A percentile compares a stretch with the other conserved stretches of the same genome.
Evolutionary conservation across 1,139 yeast species (phyloP).

Genomic region (Pichia norvegensis): DNA sequence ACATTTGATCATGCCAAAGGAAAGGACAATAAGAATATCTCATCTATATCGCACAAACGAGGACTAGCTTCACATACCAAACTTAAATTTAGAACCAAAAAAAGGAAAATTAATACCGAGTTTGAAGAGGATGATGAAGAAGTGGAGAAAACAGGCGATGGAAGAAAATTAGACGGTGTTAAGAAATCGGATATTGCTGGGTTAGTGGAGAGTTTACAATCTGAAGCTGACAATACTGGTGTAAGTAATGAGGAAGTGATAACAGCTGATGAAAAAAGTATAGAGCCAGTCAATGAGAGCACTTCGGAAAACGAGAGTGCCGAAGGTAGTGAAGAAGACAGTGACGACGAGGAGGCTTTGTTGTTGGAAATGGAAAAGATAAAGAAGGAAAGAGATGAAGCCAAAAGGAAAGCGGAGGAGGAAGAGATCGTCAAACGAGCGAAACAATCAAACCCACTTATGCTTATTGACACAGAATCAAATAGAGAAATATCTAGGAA

Average conservation of each 20-base stretch:
- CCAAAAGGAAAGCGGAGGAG: constrained; percentile 24
- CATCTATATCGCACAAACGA: constrained; percentile 57
- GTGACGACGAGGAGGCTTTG: constrained; percentile 30
- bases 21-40: constrained; percentile 35
- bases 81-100: constrained; percentile 50
- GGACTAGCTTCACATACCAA: constrained; percentile 62
- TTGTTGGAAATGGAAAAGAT: constrained; percentile 38
- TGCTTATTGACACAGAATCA: constrained; percentile 18
- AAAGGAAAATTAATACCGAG: constrained; percentile 24
- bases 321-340: constrained; percentile 1
- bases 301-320: constrained; percentile 1
- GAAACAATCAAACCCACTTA: constrained; percentile 38
- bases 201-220: constrained; percentile 28
- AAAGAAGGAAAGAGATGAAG: constrained; percentile 23
- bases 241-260: constrained; percentile 27
- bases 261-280: neutral
- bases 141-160: constrained; percentile 11
- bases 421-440: constrained; percentile 24
- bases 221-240: constrained; percentile 12
- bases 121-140: constrained; percentile 23
- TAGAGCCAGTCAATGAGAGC: too few relatives aligned
- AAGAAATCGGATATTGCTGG: constrained; percentile 7
- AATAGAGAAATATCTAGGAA: constrained; percentile 6
- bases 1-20: constrained; percentile 85
- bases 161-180: constrained; percentile 15